Percentiles rank a stretch among this genome's conserved stretches.
Conservation (phyloP, 2,329 filamentous ascomycete genomes). For the Alternaria gaisen region DNA sequence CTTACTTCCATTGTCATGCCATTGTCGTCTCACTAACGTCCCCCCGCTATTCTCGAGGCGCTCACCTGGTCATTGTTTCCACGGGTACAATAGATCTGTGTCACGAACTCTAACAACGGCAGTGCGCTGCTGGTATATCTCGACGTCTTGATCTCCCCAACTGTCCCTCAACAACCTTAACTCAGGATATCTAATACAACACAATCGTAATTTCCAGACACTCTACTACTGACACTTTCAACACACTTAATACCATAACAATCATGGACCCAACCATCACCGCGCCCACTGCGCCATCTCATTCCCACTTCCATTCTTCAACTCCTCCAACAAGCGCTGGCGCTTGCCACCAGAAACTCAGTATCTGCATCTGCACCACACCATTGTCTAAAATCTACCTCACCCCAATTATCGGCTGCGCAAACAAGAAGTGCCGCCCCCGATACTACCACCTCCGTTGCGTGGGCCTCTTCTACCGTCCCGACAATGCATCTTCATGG, state of each 20-base stretch:
- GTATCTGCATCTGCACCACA: constrained; percentile 1
- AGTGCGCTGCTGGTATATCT: background rate
- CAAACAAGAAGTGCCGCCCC: background rate
- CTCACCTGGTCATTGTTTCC: background rate
- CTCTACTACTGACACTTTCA: background rate
- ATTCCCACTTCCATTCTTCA: background rate
- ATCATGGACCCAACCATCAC: background rate
- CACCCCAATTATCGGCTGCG: constrained; percentile 7
- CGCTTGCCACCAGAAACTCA: background rate
- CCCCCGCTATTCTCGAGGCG: background rate
- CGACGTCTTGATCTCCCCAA: background rate
- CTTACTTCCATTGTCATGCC: background rate
- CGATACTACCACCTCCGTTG: constrained; percentile 11
- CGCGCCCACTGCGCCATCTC: background rate
- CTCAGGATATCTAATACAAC: background rate
- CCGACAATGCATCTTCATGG: background rate
- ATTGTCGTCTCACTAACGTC: background rate
- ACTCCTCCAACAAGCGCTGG: background rate
- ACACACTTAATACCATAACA: background rate
- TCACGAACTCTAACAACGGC: background rate
- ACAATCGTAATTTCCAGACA: background rate
- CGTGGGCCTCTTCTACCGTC: background rate
- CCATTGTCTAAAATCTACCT: background rate
- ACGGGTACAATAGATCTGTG: constrained; percentile 5
- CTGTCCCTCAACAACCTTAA: background rate